Conservation (phyloP, 2,329 filamentous ascomycete species). For the Salinomyces thailandicus region DNA sequence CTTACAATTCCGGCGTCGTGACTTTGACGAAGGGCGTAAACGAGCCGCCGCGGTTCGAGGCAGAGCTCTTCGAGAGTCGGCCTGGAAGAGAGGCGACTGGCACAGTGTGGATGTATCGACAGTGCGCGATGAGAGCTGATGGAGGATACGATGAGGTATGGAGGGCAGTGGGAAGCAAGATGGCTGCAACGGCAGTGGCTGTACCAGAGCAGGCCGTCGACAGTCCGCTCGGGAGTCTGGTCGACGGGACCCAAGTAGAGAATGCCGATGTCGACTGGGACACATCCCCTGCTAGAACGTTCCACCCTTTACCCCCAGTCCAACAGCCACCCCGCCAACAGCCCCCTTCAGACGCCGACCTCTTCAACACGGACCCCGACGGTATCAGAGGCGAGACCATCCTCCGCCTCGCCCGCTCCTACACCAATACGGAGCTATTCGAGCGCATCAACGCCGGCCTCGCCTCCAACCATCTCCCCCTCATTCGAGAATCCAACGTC, state of each 20-base stretch:
- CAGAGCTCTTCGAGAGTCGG: slow-evolving; percentile 4
- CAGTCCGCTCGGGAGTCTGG: neutral
- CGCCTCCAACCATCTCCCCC: slow-evolving; percentile 1
- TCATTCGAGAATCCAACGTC: slow-evolving; percentile 4
- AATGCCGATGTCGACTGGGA: neutral
- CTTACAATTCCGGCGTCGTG: slow-evolving; percentile 7
- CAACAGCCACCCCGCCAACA: neutral
- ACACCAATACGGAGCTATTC: slow-evolving; percentile 10
- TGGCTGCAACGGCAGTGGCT: neutral
- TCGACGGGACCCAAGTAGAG: neutral
- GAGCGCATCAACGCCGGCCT: slow-evolving; percentile 5
- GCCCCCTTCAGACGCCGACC: slow-evolving; percentile 1
- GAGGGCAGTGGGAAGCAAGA: slow-evolving; percentile 4
- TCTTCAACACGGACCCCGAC: slow-evolving; percentile 3
- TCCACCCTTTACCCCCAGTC: neutral
- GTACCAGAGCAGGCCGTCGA: neutral
- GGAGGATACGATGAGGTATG: slow-evolving; percentile 7
- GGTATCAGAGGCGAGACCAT: slow-evolving; percentile 5
- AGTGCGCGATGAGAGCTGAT: neutral
- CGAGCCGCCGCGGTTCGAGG: neutral
- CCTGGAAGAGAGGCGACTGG: slow-evolving; percentile 1
- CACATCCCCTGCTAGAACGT: neutral
- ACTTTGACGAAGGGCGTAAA: slow-evolving; percentile 1
- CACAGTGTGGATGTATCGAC: slow-evolving; percentile 10
- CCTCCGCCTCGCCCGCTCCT: slow-evolving; percentile 6